These are phyloP conservation scores for Plectosphaerella cucumerina DNA, from an alignment of 2,329 filamentous ascomycete species.

Conservation along the genomic window DNA sequence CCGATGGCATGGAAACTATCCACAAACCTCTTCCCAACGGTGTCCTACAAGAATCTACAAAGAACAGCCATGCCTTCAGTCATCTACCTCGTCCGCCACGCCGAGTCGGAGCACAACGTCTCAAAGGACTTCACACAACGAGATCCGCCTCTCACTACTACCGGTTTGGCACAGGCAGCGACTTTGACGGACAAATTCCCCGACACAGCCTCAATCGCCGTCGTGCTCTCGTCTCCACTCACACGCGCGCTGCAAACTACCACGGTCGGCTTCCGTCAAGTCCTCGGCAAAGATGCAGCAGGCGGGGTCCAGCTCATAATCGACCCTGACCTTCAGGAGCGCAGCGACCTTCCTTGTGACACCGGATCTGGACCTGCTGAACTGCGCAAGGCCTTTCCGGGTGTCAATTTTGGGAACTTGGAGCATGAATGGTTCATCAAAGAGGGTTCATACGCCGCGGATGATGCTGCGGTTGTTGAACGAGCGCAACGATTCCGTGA, in stretches of 20 bases:
- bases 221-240: conserved; percentile 12
- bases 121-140: conserved; percentile 12
- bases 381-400: conserved; percentile 12
- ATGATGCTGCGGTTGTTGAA: conserved; percentile 12
- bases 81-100: conserved; percentile 13
- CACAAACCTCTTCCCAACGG: not conserved
- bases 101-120: conserved; percentile 13
- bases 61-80: conserved; percentile 2
- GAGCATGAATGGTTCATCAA: conserved; percentile 16
- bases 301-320: conserved; percentile 9
- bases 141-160: conserved; percentile 10
- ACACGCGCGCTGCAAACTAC: conserved; percentile 12
- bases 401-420: conserved; percentile 7
- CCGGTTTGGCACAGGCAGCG: conserved; percentile 6
- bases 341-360: conserved; percentile 20
- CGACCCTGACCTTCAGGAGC: conserved; percentile 18
- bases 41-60: not conserved
- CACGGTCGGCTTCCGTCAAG: conserved; percentile 5
- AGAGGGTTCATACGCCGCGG: conserved; percentile 13
- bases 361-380: conserved; percentile 12
- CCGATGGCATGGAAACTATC: not conserved
- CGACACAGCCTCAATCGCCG: conserved; percentile 5
- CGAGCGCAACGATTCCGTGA: conserved; percentile 13
- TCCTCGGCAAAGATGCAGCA: conserved; percentile 3
- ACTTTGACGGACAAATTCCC: conserved; percentile 7